Evolutionary conservation across 1,284 basidiomycete genomes (phyloP), one percentile per base, ranked within the genome.

Genomic region (Ceratobasidium theobromae): DNA sequence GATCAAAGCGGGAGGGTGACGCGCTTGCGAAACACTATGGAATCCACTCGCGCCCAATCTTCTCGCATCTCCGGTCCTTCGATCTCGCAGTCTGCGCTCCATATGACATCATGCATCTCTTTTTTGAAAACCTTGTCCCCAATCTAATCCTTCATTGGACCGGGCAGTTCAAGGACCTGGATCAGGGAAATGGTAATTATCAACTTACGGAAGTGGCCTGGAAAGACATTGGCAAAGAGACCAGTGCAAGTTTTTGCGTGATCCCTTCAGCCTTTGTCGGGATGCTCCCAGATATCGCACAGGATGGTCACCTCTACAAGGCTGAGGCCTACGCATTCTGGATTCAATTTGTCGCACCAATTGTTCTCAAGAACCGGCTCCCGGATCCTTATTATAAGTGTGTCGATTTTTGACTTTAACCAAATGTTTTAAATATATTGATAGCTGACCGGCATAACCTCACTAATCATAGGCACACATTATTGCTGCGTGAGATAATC

Each of bases 371-470:
- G 23, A 68, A 68, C 30, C 71, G 71, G 4, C 73, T 77, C 30
- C 14, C 35, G 0, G 30, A 57, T 4, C 70, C 72, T 53, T 77
- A 76, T 43, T 74, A 76, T 67, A 53, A 57, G 8, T 75, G 76
- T 45, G 32, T 70, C 12, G n/a, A n/a, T n/a, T n/a, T n/a, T n/a
- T n/a, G n/a, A n/a, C n/a, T n/a, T n/a, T n/a, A n/a, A n/a, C n/a
- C n/a, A n/a, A n/a, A n/a, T n/a, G n/a, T n/a, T n/a, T n/a, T n/a
- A n/a, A n/a, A n/a, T n/a, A n/a, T n/a, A 16, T 16, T 16, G 35
- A 16, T 38, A 38, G 6, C 35, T 38, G 35, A 38, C 35, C 16
- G 16, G 35, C 30, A 4, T 28, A 43, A 38, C 32, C 12, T n/a
- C n/a, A n/a, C n/a, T n/a, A n/a, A n/a, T n/a, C n/a, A n/a, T n/a